Evolutionary conservation across 179 eudicot species (phyloP), one percentile per base, ranked within the genome.

Genomic region (Spergularia azorica): DNA sequence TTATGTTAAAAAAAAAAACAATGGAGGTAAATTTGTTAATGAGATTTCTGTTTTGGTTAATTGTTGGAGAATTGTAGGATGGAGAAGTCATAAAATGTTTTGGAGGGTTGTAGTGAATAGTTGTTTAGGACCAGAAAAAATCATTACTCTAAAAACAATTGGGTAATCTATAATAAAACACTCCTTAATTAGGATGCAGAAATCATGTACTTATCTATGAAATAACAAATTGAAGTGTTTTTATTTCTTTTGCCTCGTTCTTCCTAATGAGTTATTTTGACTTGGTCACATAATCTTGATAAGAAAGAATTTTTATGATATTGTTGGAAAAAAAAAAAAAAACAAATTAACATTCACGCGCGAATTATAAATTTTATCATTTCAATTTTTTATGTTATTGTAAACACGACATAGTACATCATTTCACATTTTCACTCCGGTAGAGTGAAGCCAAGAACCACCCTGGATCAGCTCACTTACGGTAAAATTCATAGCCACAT

Each of bases 31-130:
- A 15, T 76, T 57, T 50, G 57, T 76, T 64, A 6, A 26, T n/a
- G 43, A 41, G 20, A 9, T 20, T 70, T 18, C 17, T 62, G 50
- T 71, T 26, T 70, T 70, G 64, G 63, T 60, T 62, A 48, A 68
- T 62, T 78, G 61, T 46, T 13, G 63, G 71, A 18, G 50, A 61
- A 20, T 21, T 15, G 56, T 68, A 60, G 72, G 66, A 67, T 54
- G 21, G 39, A 9, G 54, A 69, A n/a, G 43, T 57, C 55, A 69
- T 43, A 51, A 15, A 60, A 41, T 26, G 14, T 46, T 68, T 81
- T 61, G 63, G 76, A 69, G 84, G 84, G 54, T 60, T 61, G 72
- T 55, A 69, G 57, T 56, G 48, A 74, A 77, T 36, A 69, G 43
- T 16, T 26, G 43, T 63, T 78, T 58, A 50, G 56, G 26, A 26